phyloP scores from a whole-genome alignment of 1,284 basidiomycete genomes.

The Ceratorhiza oryzae-sativae region DNA sequence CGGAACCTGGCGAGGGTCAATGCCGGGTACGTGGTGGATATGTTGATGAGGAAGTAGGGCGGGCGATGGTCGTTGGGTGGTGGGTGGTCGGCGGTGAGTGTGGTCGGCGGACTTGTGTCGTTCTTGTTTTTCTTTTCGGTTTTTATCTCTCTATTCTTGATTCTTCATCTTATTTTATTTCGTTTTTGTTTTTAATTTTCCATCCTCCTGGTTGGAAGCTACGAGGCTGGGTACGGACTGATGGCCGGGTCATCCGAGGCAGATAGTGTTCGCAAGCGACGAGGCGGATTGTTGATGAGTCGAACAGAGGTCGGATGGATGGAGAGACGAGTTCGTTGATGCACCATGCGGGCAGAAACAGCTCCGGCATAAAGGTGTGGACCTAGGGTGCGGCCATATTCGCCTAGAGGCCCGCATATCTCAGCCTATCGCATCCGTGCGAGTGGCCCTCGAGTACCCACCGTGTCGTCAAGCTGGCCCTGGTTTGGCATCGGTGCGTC shows the following conservation, averaged over 20 bases:
- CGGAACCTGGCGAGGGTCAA: too few species aligned
- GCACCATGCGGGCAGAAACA: not conserved
- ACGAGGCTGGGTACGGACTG: not conserved
- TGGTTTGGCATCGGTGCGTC: not conserved
- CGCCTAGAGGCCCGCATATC: conserved; percentile 11
- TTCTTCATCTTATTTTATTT: not conserved
- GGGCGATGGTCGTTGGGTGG: too few species aligned
- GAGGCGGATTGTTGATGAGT: not conserved
- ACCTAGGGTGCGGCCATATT: conserved; percentile 8
- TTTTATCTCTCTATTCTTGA: too few species aligned
- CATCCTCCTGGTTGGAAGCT: too few species aligned
- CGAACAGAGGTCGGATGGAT: not conserved
- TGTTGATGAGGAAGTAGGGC: too few species aligned
- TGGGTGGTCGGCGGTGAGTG: too few species aligned
- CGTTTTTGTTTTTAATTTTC: too few species aligned
- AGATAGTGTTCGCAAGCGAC: not conserved
- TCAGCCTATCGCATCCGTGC: conserved; percentile 12
- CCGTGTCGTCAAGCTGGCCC: conserved; percentile 12
- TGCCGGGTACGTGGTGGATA: too few species aligned
- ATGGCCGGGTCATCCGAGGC: not conserved
- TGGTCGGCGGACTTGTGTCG: too few species aligned
- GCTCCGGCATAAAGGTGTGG: not conserved
- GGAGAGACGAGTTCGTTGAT: not conserved
- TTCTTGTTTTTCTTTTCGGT: too few species aligned
- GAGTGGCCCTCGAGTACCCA: conserved; percentile 7